Evolutionary conservation across 306 rosid genomes (phyloP).

Genomic region (Cyamopsis tetragonoloba): DNA sequence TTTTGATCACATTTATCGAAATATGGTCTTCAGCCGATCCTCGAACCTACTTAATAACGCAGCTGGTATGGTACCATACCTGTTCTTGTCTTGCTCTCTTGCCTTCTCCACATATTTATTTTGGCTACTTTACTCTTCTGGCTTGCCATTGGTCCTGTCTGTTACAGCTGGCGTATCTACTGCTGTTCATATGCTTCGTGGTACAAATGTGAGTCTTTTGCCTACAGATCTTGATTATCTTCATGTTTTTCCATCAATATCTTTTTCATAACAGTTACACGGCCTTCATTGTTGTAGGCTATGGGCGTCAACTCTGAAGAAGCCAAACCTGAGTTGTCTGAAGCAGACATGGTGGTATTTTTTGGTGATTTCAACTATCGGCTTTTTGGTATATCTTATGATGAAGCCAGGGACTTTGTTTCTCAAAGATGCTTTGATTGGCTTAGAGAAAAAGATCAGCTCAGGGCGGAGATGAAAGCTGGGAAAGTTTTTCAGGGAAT

Average conservation of each 20-base stretch:
- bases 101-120: constrained; percentile 91
- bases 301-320: constrained; percentile 61
- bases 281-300: constrained; percentile 46
- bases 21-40: constrained; percentile 86
- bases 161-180: constrained; percentile 95
- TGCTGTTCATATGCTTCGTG: constrained; percentile 56
- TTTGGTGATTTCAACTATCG: constrained; percentile 95
- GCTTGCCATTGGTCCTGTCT: constrained; percentile 84
- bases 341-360: constrained; percentile 94
- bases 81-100: constrained; percentile 82
- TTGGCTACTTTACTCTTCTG: constrained; percentile 96
- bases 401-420: constrained; percentile 98
- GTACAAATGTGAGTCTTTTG: constrained; percentile 64
- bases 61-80: constrained; percentile 91
- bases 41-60: constrained; percentile 71
- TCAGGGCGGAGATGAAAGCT: constrained; percentile 90
- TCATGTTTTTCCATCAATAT: constrained; percentile 18
- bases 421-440: constrained; percentile 99
- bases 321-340: constrained; percentile 84
- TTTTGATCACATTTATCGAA: constrained; percentile 92
- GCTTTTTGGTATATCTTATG: constrained; percentile 94
- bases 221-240: constrained; percentile 3
- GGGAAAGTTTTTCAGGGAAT: constrained; percentile 99
- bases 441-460: constrained; percentile 99
- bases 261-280: constrained; percentile 20